These are phyloP conservation scores for Thuidium tamariscinum DNA, from an alignment of 225 moss, liverwort and hornwort genomes.

Conservation along the genomic window DNA sequence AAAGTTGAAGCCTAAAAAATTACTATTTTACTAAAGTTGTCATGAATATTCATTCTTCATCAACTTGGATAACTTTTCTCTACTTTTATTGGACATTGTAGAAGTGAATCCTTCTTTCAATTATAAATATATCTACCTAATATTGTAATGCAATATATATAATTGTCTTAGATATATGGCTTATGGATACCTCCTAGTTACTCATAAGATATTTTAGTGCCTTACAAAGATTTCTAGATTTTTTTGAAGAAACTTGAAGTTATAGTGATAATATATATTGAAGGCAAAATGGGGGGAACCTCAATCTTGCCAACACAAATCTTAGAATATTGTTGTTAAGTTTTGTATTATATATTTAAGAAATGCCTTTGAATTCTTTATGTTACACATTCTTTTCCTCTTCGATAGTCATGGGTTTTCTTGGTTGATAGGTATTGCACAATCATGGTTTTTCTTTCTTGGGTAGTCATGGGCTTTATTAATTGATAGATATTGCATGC, in stretches of 20 bases:
- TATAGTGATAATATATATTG: no score
- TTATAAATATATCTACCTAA: not conserved
- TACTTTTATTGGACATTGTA: not conserved
- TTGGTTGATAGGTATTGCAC: no score
- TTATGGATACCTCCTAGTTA: no score
- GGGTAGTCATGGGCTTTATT: not conserved
- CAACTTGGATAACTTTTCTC: not conserved
- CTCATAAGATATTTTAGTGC: no score
- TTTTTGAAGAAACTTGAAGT: no score
- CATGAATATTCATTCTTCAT: not conserved
- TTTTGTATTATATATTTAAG: not conserved
- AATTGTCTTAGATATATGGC: fast-evolving
- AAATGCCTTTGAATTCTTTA: not conserved
- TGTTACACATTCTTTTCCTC: not conserved
- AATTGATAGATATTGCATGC: fast-evolving
- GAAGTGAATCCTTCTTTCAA: not conserved
- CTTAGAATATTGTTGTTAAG: not conserved
- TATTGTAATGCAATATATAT: no score
- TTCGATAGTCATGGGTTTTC: not conserved
- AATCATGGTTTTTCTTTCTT: fast-evolving
- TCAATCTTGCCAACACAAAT: no score
- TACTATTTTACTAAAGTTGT: not conserved
- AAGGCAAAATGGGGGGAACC: no score
- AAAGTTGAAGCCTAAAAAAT: no score
- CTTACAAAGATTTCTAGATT: no score